phyloP scores from a whole-genome alignment of 176 grass and related monocot species.

The Poa annua region DNA sequence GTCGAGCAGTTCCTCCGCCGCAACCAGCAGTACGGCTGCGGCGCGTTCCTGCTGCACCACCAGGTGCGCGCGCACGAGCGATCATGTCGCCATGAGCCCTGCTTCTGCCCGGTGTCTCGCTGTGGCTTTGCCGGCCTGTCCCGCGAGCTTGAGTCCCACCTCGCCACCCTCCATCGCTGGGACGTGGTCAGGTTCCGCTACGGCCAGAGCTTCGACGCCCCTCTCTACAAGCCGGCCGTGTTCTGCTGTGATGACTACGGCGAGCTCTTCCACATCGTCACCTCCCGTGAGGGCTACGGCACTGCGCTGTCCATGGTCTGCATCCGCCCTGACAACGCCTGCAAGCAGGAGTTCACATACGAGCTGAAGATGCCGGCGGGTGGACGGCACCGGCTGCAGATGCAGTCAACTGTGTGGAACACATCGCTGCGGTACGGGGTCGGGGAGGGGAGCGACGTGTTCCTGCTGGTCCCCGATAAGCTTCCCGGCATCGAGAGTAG shows the following conservation, averaged over 20 bases:
- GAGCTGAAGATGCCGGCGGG: neutral
- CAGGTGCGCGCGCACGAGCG: neutral
- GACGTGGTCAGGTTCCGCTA: constrained; percentile 1
- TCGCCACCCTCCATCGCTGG: neutral
- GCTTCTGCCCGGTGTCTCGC: constrained; percentile 6
- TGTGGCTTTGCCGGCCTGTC: neutral
- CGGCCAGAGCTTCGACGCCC: neutral
- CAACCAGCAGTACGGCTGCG: neutral
- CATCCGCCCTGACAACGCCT: constrained; percentile 14
- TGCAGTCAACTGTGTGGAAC: constrained; percentile 19
- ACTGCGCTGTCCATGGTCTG: neutral
- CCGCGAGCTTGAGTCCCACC: neutral
- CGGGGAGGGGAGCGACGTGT: neutral
- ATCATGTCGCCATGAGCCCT: neutral
- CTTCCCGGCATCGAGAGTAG: neutral
- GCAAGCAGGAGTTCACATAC: neutral
- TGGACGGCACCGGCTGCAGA: constrained; percentile 12
- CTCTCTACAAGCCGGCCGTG: neutral
- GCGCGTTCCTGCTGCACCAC: neutral
- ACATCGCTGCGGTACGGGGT: constrained; percentile 7
- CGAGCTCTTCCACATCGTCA: neutral
- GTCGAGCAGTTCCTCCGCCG: constrained; percentile 8
- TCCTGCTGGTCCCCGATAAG: constrained; percentile 15
- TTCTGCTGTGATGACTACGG: neutral
- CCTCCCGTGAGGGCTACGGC: neutral